Evolutionary conservation across 208 protist genomes (phyloP).

Genomic region (Eutreptiella sp.): DNA sequence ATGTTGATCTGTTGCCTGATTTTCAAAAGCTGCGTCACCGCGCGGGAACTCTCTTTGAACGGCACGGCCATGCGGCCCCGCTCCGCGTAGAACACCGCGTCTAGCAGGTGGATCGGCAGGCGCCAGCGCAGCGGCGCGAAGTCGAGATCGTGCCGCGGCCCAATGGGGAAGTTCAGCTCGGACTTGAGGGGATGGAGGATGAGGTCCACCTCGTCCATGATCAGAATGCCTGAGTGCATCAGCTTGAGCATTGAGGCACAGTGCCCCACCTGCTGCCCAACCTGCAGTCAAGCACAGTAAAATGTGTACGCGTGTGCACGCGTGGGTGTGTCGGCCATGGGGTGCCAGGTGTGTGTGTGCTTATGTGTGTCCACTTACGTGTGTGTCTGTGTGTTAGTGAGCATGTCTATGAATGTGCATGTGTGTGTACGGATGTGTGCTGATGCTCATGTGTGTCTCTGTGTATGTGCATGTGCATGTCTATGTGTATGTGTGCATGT

Average conservation of each 20-base stretch:
- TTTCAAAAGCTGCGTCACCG: neutral
- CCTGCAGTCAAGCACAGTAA: too few species aligned
- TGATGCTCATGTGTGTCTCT: too few species aligned
- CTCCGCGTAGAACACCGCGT: slow-evolving; percentile 25
- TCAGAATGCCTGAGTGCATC: slow-evolving; percentile 33
- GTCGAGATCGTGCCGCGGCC: slow-evolving; percentile 34
- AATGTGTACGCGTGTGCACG: too few species aligned
- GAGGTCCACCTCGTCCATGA: slow-evolving; percentile 44
- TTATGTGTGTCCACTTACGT: too few species aligned
- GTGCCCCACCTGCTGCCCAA: too few species aligned
- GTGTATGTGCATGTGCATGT: too few species aligned
- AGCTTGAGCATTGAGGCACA: slow-evolving; percentile 30
- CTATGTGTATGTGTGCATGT: too few species aligned
- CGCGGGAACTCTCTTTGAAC: slow-evolving; percentile 16
- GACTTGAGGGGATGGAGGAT: slow-evolving; percentile 44
- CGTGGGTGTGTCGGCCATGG: too few species aligned
- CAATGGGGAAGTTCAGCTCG: slow-evolving; percentile 49
- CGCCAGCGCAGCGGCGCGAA: slow-evolving; percentile 36
- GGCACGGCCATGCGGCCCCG: slow-evolving; percentile 4
- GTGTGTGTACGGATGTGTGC: too few species aligned
- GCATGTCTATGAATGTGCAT: too few species aligned
- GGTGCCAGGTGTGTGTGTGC: too few species aligned
- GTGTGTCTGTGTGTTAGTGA: too few species aligned
- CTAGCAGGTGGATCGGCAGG: slow-evolving; percentile 38
- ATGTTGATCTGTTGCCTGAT: neutral